These are phyloP conservation scores for Crithidia acanthocephali DNA, from an alignment of 208 protist species.

Conservation along the genomic window DNA sequence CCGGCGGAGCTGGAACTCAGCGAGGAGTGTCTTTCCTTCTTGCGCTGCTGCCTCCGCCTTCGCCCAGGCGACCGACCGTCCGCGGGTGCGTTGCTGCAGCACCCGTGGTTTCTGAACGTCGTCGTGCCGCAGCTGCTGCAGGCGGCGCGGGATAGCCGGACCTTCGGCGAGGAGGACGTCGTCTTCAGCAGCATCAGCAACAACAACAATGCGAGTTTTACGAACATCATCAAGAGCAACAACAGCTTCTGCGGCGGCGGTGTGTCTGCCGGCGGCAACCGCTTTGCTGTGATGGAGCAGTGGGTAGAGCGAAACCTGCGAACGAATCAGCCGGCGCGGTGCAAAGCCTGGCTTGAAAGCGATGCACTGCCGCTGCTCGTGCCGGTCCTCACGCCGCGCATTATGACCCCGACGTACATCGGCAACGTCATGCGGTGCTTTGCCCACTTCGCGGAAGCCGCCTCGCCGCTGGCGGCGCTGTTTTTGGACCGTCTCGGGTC, in stretches of 20 bases:
- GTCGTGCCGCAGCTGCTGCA: conserved; percentile 34
- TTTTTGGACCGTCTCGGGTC: conserved; percentile 63
- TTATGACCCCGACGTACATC: conserved; percentile 66
- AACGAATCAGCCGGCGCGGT: conserved; percentile 27
- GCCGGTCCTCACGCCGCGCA: conserved; percentile 47
- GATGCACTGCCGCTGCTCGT: conserved; percentile 60
- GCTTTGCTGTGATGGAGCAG: conserved; percentile 45
- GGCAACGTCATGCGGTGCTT: conserved; percentile 68
- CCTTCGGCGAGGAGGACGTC: neutral
- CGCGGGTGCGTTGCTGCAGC: conserved; percentile 46
- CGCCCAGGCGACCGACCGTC: conserved; percentile 50
- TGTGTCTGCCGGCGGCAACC: neutral
- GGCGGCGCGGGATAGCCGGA: conserved; percentile 23
- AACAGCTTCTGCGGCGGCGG: neutral
- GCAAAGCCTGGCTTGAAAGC: conserved; percentile 67
- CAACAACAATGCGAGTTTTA: neutral
- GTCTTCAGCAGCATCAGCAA: too few species aligned
- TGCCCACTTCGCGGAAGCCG: conserved; percentile 48
- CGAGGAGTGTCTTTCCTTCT: conserved; percentile 51
- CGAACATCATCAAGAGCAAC: neutral
- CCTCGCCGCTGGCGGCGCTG: conserved; percentile 26
- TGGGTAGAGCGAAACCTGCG: conserved; percentile 75
- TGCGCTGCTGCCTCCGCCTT: conserved; percentile 59
- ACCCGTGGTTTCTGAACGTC: conserved; percentile 61
- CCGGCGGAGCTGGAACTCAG: conserved; percentile 35